Base-by-base conservation (phyloP, 2,329 filamentous ascomycete species). In the Penicillium oxalicum region DNA sequence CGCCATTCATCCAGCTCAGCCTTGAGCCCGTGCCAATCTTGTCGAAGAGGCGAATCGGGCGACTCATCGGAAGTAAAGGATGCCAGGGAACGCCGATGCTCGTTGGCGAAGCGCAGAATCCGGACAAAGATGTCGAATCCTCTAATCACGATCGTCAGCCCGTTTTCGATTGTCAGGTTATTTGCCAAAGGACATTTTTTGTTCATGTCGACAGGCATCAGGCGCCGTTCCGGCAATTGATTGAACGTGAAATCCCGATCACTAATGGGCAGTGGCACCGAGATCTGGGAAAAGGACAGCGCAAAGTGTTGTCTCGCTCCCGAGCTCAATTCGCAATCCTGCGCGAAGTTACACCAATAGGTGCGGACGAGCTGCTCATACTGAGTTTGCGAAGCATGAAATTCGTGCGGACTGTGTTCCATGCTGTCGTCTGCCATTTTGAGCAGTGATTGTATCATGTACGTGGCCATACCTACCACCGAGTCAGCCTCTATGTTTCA, bases 361-460 rank as follows among this genome's bases (percentile, higher is more conserved):
- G 66, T 69, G 33, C 66, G 63, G 28, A 69, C 66, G 3, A 69
- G 60, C 45, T 68, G 65, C 41, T 69, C 66, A 38, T 69, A 69
- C 40, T 66, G 66, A 4, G 58, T 67, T 43, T 61, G 59, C 2
- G 60, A 63, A 24, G 62, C 59, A 11, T 65, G 57, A 9, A 67
- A 67, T 25, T 67, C 64, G 3, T 67, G 60, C 3, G 65, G 63
- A 24, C 57, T 63, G 34, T 68, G 58, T 26, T 69, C 66, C 65
- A 68, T 68, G 27, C 61, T 66, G 18, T 69, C 66, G 35, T 69
- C 66, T 9, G 66, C 62, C 37, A 61, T 69, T 39, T 66, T 67
- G 3, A 69, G 48, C 12, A 69, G 57, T 1, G 64, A 67, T 44
- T 69, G 66, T 11, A 69, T 67, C 66, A 69, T 69, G 36, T 69